These are phyloP conservation scores for Talaromyces amestolkiae DNA, from an alignment of 2,329 filamentous ascomycete species.

Conservation along the genomic window DNA sequence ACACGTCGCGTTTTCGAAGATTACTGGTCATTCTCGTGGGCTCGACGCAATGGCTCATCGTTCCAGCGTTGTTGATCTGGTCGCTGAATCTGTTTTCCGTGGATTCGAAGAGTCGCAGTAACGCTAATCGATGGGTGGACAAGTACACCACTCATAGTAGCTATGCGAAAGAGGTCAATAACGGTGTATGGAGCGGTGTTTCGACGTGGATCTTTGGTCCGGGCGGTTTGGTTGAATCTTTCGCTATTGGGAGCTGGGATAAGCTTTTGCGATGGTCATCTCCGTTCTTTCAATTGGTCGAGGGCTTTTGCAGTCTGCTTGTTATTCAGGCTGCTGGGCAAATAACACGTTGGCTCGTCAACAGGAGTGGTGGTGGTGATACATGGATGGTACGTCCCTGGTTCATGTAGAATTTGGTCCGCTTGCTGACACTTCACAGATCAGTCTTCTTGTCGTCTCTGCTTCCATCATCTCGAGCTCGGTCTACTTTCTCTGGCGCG, in stretches of 20 bases:
- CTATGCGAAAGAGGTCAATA: neutral
- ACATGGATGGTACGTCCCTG: conserved; percentile 81
- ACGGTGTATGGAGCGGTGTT: conserved; percentile 47
- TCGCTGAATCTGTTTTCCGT: conserved; percentile 92
- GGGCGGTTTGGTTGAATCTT: conserved; percentile 74
- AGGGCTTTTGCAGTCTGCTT: conserved; percentile 93
- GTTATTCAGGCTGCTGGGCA: conserved; percentile 95
- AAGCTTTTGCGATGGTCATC: conserved; percentile 84
- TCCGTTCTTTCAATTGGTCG: conserved; percentile 87
- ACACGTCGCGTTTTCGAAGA: conserved; percentile 71
- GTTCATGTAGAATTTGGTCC: neutral
- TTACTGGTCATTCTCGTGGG: conserved; percentile 67
- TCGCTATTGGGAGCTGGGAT: conserved; percentile 85
- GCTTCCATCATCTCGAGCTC: conserved; percentile 90
- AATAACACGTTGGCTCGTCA: conserved; percentile 92
- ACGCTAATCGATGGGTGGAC: conserved; percentile 69
- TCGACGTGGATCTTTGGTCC: conserved; percentile 88
- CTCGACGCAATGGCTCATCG: conserved; percentile 78
- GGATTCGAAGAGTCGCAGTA: conserved; percentile 64
- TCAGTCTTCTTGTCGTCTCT: conserved; percentile 80
- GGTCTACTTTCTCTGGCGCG: conserved; percentile 93
- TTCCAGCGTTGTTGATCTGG: conserved; percentile 88
- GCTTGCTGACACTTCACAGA: conserved; percentile 52
- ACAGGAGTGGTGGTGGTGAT: conserved; percentile 80
- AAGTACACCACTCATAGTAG: conserved; percentile 49